Base-by-base conservation (phyloP, 345 rosid genomes). In the Ceriops zippeliana region DNA sequence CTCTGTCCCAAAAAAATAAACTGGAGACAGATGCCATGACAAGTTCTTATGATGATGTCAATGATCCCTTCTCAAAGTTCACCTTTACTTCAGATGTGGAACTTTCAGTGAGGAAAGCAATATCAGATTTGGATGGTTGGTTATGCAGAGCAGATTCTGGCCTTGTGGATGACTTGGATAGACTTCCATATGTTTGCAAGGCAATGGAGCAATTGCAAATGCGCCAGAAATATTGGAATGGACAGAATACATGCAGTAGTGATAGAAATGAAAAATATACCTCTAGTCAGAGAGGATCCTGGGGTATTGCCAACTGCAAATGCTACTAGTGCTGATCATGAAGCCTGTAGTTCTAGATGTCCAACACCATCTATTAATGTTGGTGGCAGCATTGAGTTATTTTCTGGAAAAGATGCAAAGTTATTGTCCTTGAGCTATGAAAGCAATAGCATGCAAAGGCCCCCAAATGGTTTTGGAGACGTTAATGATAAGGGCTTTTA, bases 121-220 rank as follows among this genome's bases (percentile, higher is more conserved):
- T 95, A 77, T 81, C 90, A 2, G 99, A 95, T 78, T 72, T 95
- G 52, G 96, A 95, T 75, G 57, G 89, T 73, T 95, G 96, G 99
- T 79, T 95, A 78, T 87, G 79, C 31, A 87, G 78, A 81, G 93
- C 96, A 19, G 89, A 95, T 73, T 88, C 97, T 0, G 97, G 97
- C 28, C 90, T 89, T 16, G 92, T 91, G 28, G 97, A 88, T 77
- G 99, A 95, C 75, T 64, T 87, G 68, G 97, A 84, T 82, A 91
- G 82, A 83, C 99, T 89, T 78, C 90, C 97, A 1, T 95, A 88
- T 85, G 99, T 95, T 24, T 86, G 90, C 80, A 91, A 86, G 67
- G 96, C 96, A 38, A 79, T 90, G 86, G 90, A 88, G 59, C 96
- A 86, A 52, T 74, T 95, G 71, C 81, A 90, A 79, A 82, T 83